Evolutionary conservation across 2,329 filamentous ascomycete genomes (phyloP).

Genomic region (Ascochyta viciae-villosae): DNA sequence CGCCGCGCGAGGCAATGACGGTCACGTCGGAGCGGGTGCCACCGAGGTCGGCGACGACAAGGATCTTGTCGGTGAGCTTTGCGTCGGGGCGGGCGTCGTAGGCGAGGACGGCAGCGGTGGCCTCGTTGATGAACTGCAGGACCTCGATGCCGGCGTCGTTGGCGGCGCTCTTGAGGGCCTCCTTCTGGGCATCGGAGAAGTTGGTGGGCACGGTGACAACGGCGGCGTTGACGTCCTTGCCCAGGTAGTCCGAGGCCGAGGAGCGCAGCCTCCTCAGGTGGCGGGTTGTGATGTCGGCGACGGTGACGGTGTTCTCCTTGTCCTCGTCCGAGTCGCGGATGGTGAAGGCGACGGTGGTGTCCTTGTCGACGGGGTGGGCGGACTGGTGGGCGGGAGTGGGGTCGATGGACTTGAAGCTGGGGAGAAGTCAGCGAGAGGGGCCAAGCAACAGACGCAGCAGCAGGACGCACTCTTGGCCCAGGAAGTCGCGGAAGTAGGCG

Average conservation of each 20-base stretch:
- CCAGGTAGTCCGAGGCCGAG: slow-evolving; percentile 89
- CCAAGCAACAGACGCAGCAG: neutral
- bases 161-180: slow-evolving; percentile 78
- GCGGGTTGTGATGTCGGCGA: slow-evolving; percentile 83
- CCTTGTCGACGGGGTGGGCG: slow-evolving; percentile 81
- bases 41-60: slow-evolving; percentile 91
- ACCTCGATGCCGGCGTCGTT: slow-evolving; percentile 84
- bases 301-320: slow-evolving; percentile 69
- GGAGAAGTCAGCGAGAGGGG: slow-evolving; percentile 27
- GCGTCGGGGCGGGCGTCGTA: slow-evolving; percentile 87
- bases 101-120: slow-evolving; percentile 84
- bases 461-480: slow-evolving; percentile 82
- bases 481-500: slow-evolving; percentile 93
- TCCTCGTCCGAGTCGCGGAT: slow-evolving; percentile 73
- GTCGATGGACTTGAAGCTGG: slow-evolving; percentile 90
- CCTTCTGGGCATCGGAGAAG: slow-evolving; percentile 86
- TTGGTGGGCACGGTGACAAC: slow-evolving; percentile 95
- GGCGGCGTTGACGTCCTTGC: slow-evolving; percentile 91
- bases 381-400: slow-evolving; percentile 93
- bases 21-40: slow-evolving; percentile 92
- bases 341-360: slow-evolving; percentile 77
- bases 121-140: slow-evolving; percentile 91
- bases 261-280: slow-evolving; percentile 81
- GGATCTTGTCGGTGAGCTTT: slow-evolving; percentile 79
- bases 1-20: slow-evolving; percentile 87